Conservation (phyloP, 352 stramenopile genomes). For the Globisporangium spiculum region DNA sequence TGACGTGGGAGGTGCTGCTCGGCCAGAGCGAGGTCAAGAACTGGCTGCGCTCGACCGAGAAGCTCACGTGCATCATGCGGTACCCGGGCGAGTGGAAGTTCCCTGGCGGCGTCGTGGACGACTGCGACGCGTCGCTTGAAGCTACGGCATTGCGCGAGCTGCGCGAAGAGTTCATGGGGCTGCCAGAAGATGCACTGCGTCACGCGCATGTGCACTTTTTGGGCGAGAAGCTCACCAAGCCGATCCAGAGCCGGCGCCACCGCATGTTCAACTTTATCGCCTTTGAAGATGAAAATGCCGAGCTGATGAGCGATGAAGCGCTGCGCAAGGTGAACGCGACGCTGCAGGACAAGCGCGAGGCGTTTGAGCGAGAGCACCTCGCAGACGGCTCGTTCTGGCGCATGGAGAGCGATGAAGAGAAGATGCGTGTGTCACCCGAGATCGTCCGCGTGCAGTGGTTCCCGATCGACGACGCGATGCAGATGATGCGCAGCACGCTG, state of each 20-base stretch:
- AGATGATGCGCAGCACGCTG: constrained; percentile 35
- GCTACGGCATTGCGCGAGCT: constrained; percentile 45
- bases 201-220: constrained; percentile 32
- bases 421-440: constrained; percentile 52
- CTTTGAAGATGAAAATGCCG: constrained; percentile 50
- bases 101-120: constrained; percentile 46
- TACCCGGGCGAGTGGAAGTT: constrained; percentile 75
- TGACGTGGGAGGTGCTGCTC: constrained; percentile 57
- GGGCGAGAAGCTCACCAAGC: constrained; percentile 40
- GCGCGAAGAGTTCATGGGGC: constrained; percentile 53
- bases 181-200: constrained; percentile 13
- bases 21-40: constrained; percentile 67
- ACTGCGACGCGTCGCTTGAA: constrained; percentile 31
- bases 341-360: constrained; percentile 33
- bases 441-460: constrained; percentile 58
- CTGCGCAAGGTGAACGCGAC: constrained; percentile 39
- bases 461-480: constrained; percentile 44
- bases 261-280: constrained; percentile 71
- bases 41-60: constrained; percentile 48
- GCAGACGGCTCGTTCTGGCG: constrained; percentile 37
- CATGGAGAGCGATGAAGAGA: constrained; percentile 27
- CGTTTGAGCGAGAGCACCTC: constrained; percentile 28
- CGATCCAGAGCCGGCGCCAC: constrained; percentile 41
- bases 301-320: constrained; percentile 34
- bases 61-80: constrained; percentile 46